Evolutionary conservation across 2,329 filamentous ascomycete species (phyloP).

Genomic region (Colletotrichum sublineola): DNA sequence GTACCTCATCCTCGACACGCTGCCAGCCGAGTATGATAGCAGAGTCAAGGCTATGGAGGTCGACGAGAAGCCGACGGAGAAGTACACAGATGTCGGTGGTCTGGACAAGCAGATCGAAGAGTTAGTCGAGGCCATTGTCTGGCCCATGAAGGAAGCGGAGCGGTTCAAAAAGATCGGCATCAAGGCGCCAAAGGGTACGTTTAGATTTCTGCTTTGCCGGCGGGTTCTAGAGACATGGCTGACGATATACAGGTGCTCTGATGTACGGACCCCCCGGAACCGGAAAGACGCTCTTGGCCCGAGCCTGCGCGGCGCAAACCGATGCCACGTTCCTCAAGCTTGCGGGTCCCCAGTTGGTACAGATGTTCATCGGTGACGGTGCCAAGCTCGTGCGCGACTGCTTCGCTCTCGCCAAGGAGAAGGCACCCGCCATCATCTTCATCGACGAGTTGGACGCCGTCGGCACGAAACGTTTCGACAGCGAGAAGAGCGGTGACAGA

Average conservation of each 20-base stretch:
- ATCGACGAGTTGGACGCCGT: conserved; percentile 98
- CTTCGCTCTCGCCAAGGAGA: conserved; percentile 98
- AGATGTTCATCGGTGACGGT: conserved; percentile 99
- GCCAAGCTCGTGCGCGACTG: conserved; percentile 98
- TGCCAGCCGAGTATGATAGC: conserved; percentile 98
- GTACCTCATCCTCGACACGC: conserved; percentile 94
- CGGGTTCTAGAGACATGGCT: conserved; percentile 32
- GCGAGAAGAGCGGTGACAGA: conserved; percentile 96
- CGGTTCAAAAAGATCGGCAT: conserved; percentile 99
- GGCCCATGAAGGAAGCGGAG: conserved; percentile 99
- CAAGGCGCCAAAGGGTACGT: conserved; percentile 95
- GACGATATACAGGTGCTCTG: conserved; percentile 77
- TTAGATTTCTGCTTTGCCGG: not conserved
- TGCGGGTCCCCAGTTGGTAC: conserved; percentile 95
- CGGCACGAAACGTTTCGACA: conserved; percentile 99
- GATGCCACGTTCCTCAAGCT: conserved; percentile 99
- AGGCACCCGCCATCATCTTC: conserved; percentile 99
- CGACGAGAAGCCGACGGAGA: conserved; percentile 99
- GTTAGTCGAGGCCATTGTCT: conserved; percentile 97
- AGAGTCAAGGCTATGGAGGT: conserved; percentile 99
- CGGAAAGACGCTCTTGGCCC: conserved; percentile 90
- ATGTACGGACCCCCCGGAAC: conserved; percentile 98
- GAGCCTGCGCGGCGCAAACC: conserved; percentile 97
- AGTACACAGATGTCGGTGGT: conserved; percentile 98
- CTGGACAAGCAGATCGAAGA: conserved; percentile 99